Evolutionary conservation across 495 filamentous ascomycete genomes (phyloP), one percentile per base, ranked within the genome.

Genomic region (Cetradonia linearis): DNA sequence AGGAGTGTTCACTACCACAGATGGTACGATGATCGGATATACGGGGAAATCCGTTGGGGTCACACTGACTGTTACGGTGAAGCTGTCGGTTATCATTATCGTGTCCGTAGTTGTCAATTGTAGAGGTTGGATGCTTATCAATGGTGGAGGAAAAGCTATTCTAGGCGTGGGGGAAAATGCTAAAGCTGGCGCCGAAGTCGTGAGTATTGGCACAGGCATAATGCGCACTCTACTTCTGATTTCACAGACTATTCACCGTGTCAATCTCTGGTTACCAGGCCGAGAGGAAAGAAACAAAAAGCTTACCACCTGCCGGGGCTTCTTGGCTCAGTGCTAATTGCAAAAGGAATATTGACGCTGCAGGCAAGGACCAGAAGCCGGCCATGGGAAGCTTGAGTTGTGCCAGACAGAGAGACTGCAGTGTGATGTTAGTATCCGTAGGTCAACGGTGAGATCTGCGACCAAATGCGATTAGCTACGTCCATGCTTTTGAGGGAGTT

Each of bases 251-350:
- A 8, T 3, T 54, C 8, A 36, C 16, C 34, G 9, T 34, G 50
- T 54, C 31, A 54, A 54, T n/a, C 1, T n/a, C 50, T 54, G 28
- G 50, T 54, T 20, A 54, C 31, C n/a, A 31, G 50, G 49, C 14
- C 50, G 23, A 34, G 33, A 23, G 34, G 31, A 46, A n/a, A 46
- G 20, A 13, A 46, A 46, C 7, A 25, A 7, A 46, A 23, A 16
- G 30, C 50, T 33, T 54, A 54, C 50, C 50, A 20, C 33, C 50
- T 54, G 16, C 50, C 31, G 50, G 50, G 34, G 30, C 33, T 34
- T 33, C 18, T 10, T 33, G 31, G 33, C 30, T 33, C 10, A 31
- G 31, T n/a, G 50, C 50, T 25, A 46, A 23, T 34, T 34, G 50
- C 8, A 54, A 20, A 3, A 54, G 20, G 7, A 54, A 8, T 11